A percentile compares a stretch with the other conserved stretches of the same genome.
Conservation (phyloP, 2,329 filamentous ascomycete genomes). For the Aureobasidium sp. region DNA sequence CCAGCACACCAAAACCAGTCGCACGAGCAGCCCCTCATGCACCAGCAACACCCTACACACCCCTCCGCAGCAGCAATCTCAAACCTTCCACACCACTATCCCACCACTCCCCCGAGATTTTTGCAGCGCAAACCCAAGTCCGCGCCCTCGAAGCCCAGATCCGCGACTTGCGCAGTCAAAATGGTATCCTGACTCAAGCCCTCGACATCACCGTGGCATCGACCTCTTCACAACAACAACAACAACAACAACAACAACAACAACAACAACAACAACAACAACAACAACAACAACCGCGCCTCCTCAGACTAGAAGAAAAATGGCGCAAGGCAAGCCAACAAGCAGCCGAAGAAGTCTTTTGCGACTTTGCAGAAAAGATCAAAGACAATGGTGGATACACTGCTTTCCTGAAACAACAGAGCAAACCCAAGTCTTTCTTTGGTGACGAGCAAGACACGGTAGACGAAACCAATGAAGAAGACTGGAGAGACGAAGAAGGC, state of each 20-base stretch:
- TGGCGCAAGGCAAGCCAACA: slow-evolving; percentile 54
- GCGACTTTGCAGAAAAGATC: slow-evolving; percentile 50
- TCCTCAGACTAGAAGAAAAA: slow-evolving; percentile 41
- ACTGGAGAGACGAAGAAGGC: slow-evolving; percentile 28
- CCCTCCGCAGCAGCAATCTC: neutral
- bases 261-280: neutral
- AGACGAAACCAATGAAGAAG: slow-evolving; percentile 19
- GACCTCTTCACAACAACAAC: slow-evolving; percentile 11
- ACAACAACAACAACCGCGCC: slow-evolving; percentile 32
- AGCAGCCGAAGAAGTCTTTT: slow-evolving; percentile 62
- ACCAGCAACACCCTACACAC: slow-evolving; percentile 11
- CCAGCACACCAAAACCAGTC: neutral
- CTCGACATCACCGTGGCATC: neutral
- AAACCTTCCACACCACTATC: slow-evolving; percentile 6
- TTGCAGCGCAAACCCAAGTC: neutral
- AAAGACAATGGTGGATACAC: slow-evolving; percentile 53
- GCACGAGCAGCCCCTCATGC: neutral
- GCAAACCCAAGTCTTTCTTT: slow-evolving; percentile 25
- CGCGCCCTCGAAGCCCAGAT: slow-evolving; percentile 23
- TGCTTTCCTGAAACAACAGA: slow-evolving; percentile 42
- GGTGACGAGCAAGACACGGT: slow-evolving; percentile 18
- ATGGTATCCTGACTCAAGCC: slow-evolving; percentile 47
- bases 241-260: neutral
- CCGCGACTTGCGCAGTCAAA: slow-evolving; percentile 35
- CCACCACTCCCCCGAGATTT: neutral